A percentile compares a stretch with the other conserved stretches of the same genome.
Conservation (phyloP, 164 flowering plant species). For the Macadamia tetraphylla region DNA sequence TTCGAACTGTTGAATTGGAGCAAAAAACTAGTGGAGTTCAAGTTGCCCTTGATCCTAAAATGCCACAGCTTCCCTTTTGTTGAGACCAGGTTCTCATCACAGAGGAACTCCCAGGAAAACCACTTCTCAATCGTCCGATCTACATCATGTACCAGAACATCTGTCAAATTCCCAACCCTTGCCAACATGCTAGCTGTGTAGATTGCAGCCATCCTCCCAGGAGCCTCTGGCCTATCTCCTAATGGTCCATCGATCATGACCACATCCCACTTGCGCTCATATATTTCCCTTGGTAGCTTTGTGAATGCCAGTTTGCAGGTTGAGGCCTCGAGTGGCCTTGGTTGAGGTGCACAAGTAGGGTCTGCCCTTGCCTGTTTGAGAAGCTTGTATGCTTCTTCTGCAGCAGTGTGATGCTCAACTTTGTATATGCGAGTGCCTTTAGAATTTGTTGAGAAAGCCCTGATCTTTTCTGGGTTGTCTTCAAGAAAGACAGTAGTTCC, state of each 20-base stretch:
- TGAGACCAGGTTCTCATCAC: constrained; percentile 74
- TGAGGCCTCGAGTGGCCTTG: constrained; percentile 26
- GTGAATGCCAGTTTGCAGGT: constrained; percentile 54
- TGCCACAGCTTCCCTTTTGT: constrained; percentile 87
- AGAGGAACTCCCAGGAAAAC: constrained; percentile 89
- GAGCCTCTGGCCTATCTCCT: constrained; percentile 53
- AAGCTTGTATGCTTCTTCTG: constrained; percentile 58
- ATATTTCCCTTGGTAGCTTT: constrained; percentile 55
- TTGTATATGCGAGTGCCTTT: constrained; percentile 33
- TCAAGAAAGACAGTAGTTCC: constrained; percentile 71
- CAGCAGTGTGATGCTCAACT: constrained; percentile 39
- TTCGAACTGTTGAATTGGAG: constrained; percentile 17
- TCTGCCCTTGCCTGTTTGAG: constrained; percentile 56
- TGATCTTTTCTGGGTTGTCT: constrained; percentile 43
- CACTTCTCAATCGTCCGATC: constrained; percentile 79
- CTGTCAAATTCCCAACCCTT: constrained; percentile 40
- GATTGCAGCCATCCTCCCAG: constrained; percentile 80
- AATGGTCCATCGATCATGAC: constrained; percentile 81
- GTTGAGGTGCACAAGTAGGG: constrained; percentile 37
- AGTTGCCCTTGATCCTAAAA: constrained; percentile 40
- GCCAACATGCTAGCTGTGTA: constrained; percentile 67
- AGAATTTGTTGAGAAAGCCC: constrained; percentile 12
- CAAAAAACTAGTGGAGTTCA: constrained; percentile 51
- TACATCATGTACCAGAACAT: constrained; percentile 13
- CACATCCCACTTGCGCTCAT: constrained; percentile 62